Evolutionary conservation across 345 rosid genomes (phyloP).

Genomic region (Salix viminalis): DNA sequence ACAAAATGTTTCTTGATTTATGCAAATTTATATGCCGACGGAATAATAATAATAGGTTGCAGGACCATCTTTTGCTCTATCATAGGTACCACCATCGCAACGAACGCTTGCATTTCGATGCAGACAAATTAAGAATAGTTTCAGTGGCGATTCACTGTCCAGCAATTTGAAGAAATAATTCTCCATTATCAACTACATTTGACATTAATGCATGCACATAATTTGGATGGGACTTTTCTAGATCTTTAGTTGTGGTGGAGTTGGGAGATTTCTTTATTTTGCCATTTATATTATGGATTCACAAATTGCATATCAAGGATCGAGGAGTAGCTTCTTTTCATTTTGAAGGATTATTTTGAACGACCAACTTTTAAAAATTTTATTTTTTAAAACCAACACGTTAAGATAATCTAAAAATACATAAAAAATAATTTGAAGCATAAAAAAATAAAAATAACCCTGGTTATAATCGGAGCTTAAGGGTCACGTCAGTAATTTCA

Average conservation of each 20-base stretch:
- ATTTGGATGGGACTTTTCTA: not conserved
- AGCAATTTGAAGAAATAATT: constrained; percentile 1
- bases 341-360: not conserved
- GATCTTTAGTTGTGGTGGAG: not conserved
- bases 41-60: not conserved
- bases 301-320: not conserved
- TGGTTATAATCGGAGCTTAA: too few relatives aligned
- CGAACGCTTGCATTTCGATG: not conserved
- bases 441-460: too few relatives aligned
- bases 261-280: not conserved
- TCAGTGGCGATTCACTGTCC: not conserved
- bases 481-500: too few relatives aligned
- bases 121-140: not conserved
- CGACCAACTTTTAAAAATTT: not conserved
- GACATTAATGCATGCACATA: not conserved
- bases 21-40: constrained; percentile 1
- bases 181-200: not conserved
- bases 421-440: too few relatives aligned
- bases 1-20: not conserved
- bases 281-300: not conserved
- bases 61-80: not conserved
- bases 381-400: too few relatives aligned
- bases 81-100: not conserved
- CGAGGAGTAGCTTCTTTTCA: not conserved
- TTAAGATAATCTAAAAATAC: too few relatives aligned